These are phyloP conservation scores for Crithidia mellificae DNA, from an alignment of 208 protist genomes.

Conservation along the genomic window DNA sequence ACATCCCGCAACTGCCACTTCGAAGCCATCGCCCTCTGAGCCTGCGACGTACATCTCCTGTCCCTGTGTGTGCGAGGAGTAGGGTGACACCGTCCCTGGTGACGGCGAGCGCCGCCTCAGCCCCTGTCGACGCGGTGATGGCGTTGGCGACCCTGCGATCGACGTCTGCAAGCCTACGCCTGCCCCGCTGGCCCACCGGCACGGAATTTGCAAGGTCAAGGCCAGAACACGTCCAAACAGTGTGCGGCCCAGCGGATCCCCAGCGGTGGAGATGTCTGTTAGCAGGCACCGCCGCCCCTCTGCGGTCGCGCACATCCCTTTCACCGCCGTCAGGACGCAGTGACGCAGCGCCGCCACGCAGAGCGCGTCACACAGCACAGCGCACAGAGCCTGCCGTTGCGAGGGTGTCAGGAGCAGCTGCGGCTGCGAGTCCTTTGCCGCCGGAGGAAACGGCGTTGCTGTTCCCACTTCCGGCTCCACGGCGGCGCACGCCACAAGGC, in stretches of 20 bases:
- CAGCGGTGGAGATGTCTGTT: slow-evolving; percentile 50
- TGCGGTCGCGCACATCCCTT: slow-evolving; percentile 31
- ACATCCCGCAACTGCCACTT: slow-evolving; percentile 19
- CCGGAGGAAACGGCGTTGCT: neutral
- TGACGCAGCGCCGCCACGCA: slow-evolving; percentile 32
- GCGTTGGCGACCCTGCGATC: neutral
- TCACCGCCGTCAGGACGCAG: slow-evolving; percentile 39
- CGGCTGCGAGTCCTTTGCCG: neutral
- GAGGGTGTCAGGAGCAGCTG: neutral
- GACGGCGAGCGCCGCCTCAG: no score
- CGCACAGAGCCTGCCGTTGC: slow-evolving; percentile 35
- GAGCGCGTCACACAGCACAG: slow-evolving; percentile 44
- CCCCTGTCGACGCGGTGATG: neutral
- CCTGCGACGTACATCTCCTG: no score
- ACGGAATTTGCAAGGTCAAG: slow-evolving; percentile 47
- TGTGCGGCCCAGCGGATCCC: slow-evolving; percentile 61
- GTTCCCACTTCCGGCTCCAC: neutral
- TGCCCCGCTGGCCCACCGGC: slow-evolving; percentile 1
- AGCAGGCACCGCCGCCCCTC: slow-evolving; percentile 62
- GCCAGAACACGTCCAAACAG: slow-evolving; percentile 69
- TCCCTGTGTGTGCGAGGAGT: neutral
- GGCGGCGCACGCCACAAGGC: slow-evolving; percentile 33
- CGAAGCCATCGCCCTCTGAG: neutral
- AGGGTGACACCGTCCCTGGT: neutral
- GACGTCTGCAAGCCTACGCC: neutral